Conservation (phyloP, 495 filamentous ascomycete species). For the Penicillium mononematosum region DNA sequence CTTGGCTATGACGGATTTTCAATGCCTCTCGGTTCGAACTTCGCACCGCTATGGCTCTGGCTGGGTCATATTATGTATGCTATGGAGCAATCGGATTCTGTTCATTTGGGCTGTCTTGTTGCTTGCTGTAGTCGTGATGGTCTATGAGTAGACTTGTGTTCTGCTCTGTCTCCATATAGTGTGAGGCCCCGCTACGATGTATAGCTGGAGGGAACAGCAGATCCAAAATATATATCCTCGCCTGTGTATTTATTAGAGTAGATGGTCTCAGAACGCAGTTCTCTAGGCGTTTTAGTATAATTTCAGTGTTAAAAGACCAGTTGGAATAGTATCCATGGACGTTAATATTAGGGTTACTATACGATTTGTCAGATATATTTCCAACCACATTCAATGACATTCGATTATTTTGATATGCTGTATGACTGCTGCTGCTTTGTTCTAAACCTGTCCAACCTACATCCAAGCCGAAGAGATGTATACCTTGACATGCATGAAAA, state of each 20-base stretch:
- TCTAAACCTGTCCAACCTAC: background rate
- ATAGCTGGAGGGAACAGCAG: background rate
- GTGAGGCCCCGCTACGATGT: background rate
- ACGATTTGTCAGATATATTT: background rate
- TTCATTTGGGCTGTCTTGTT: background rate
- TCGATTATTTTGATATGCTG: background rate
- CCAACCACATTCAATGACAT: background rate
- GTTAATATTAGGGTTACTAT: background rate
- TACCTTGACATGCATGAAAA: background rate
- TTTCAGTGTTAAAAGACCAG: background rate
- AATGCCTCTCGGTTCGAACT: background rate
- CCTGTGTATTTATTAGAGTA: background rate
- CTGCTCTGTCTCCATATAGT: background rate
- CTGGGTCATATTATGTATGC: constrained; percentile 11
- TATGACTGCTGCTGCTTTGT: background rate
- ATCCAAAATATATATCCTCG: background rate
- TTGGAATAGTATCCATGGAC: background rate
- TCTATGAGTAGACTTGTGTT: background rate
- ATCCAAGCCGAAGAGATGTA: background rate
- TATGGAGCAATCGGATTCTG: constrained; percentile 12
- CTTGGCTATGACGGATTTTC: constrained; percentile 1
- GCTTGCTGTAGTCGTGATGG: background rate
- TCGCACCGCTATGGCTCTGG: background rate
- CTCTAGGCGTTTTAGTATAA: background rate
- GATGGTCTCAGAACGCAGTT: background rate